Percentiles rank a stretch among this genome's conserved stretches.
phyloP scores from a whole-genome alignment of 148 eudicot genomes.

The Camellia sinensis region DNA sequence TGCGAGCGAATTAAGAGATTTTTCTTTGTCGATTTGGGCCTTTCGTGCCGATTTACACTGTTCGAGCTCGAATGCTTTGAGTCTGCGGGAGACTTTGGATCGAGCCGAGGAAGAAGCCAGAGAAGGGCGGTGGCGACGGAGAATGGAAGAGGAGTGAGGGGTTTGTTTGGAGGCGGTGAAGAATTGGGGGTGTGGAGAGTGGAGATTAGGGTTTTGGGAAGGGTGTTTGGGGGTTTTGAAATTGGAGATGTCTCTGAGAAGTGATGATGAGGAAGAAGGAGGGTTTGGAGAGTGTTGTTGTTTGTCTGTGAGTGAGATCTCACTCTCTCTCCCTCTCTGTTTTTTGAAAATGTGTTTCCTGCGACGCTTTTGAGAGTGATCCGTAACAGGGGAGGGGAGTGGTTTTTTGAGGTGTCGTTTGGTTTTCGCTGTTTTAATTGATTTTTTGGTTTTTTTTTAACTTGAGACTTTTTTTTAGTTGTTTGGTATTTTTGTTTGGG shows the following conservation, averaged over 20 bases:
- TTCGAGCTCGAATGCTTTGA: constrained; percentile 67
- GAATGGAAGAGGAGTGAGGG: constrained; percentile 31
- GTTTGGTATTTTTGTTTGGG: too few relatives aligned
- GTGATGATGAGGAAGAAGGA: constrained; percentile 32
- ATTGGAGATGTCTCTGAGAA: constrained; percentile 76
- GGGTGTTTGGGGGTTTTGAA: constrained; percentile 64
- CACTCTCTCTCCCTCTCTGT: neutral
- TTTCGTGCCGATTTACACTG: constrained; percentile 68
- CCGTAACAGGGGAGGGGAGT: neutral
- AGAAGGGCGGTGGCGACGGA: constrained; percentile 20
- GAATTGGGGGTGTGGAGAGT: constrained; percentile 37
- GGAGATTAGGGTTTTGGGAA: constrained; percentile 30
- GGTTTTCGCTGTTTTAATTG: too few relatives aligned
- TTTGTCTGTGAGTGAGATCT: constrained; percentile 8
- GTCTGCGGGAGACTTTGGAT: constrained; percentile 38
- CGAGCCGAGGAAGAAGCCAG: constrained; percentile 2
- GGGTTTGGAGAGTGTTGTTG: constrained; percentile 28
- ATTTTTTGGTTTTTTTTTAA: too few relatives aligned
- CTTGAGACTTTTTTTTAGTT: too few relatives aligned
- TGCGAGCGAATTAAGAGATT: constrained; percentile 57
- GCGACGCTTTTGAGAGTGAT: neutral
- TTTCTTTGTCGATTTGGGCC: constrained; percentile 54
- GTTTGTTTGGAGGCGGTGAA: constrained; percentile 65
- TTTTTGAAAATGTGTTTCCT: constrained; percentile 4
- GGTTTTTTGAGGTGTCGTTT: too few relatives aligned